phyloP scores from a whole-genome alignment of 805 yeast species.

The Candida manassasensis region DNA sequence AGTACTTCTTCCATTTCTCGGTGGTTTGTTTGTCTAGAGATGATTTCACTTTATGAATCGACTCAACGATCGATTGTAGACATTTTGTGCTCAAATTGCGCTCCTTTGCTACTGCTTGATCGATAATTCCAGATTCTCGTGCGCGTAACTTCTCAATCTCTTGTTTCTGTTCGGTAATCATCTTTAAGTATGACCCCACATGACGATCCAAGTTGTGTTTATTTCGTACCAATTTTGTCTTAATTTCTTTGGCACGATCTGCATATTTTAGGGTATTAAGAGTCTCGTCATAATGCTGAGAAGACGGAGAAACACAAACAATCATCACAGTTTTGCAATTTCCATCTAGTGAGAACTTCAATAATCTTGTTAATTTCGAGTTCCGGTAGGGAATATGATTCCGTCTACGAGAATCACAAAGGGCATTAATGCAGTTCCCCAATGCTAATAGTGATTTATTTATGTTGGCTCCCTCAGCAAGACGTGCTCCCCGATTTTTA shows the following conservation, averaged over 20 bases:
- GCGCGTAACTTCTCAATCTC: conserved; percentile 65
- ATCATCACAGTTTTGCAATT: conserved; percentile 95
- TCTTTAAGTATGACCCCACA: conserved; percentile 77
- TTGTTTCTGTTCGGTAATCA: conserved; percentile 75
- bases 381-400: conserved; percentile 88
- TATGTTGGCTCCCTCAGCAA: conserved; percentile 91
- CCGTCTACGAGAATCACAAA: conserved; percentile 65
- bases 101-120: conserved; percentile 31
- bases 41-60: conserved; percentile 36
- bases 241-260: conserved; percentile 84
- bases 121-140: conserved; percentile 45
- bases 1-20: conserved; percentile 40
- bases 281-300: conserved; percentile 88
- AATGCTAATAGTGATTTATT: conserved; percentile 83
- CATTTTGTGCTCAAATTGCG: conserved; percentile 35
- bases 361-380: conserved; percentile 79
- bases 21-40: conserved; percentile 41
- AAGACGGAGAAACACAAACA: conserved; percentile 86
- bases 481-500: conserved; percentile 71
- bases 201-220: conserved; percentile 74
- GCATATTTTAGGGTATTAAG: conserved; percentile 88
- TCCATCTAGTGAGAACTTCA: conserved; percentile 89
- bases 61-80: conserved; percentile 34
- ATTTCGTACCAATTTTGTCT: conserved; percentile 72
- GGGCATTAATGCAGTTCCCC: conserved; percentile 91